Evolutionary conservation across 345 rosid species (phyloP), one percentile per base, ranked within the genome.

Genomic region (Noccaea caerulescens): DNA sequence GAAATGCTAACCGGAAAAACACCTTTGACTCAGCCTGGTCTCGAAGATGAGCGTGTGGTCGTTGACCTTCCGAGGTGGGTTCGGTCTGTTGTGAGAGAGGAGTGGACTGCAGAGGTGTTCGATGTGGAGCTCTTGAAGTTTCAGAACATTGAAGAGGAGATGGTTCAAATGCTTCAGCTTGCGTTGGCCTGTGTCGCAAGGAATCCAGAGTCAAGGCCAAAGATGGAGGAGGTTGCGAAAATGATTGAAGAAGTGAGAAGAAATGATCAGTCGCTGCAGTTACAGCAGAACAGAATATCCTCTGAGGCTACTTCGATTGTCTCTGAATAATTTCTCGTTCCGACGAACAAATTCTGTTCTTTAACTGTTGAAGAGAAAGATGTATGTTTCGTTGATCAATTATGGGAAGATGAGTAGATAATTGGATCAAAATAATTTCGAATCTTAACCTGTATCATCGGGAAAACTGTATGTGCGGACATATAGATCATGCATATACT

Each of bases 71-170:
- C 92, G 3, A 87, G 97, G 64, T 91, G 95, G 95, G 97, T 91
- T 33, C 80, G 86, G 58, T 91, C 95, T 10, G 92, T 91, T 0
- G 95, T 91, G 4, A 72, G 92, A 38, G 97, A 91, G 53, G 97
- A 91, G 46, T 91, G 95, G 97, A 88, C 97, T 0, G 95, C 95
- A 1, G 95, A 91, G 74, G 97, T 91, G 10, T 91, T 91, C 37
- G 95, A 91, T 68, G 89, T 87, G 0, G 97, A 88, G 84, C 89
- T 91, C 7, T 51, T 88, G 77, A 85, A 75, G 71, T 81, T 53
- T 71, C 87, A 79, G 76, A 80, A 78, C 45, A 80, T 80, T 10
- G 95, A 88, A 74, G 95, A 91, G 69, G 95, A 91, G 38, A 88
- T 87, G 97, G 92, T 91, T 57, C 95, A 88, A 71, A 85, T 88